Base-by-base conservation (phyloP, 768 basidiomycete genomes). In the Chalciporus sphaerocephalus region DNA sequence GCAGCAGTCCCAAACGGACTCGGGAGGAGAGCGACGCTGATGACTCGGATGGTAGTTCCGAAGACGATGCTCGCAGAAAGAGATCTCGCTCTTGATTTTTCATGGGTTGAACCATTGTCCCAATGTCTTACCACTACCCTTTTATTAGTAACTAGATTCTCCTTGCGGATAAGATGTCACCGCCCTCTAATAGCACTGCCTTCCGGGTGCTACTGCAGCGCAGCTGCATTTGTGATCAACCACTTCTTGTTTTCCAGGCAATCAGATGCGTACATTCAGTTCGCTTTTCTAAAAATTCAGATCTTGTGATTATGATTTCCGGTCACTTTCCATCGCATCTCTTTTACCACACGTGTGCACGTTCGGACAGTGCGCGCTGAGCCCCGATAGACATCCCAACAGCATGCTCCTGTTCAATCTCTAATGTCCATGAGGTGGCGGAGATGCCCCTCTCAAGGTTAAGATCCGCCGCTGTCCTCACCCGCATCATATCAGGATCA, bases 401-500 rank as follows among this genome's bases (percentile, higher is more conserved):
- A 46, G 88, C 75, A 61, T 87, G 83, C 51, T 85, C 64, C n/a
- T n/a, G 27, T 83, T 78, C 83, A 86, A 61, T n/a, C 38, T 34
- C n/a, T 47, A 10, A 22, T 42, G 13, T 30, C 28, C 13, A 30
- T 30, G 27, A 28, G 27, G 30, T 32, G 30, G 30, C 5, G 21
- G 23, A 32, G 25, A 21, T 55, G 7, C 20, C 4, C 40, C 11
- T n/a, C 33, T 17, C n/a, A n/a, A n/a, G n/a, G 11, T 11, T 17
- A 28, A 46, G 24, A 43, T 44, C 43, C 46, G 39, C 28, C 23
- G 7, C 24, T 16, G 39, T 46, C 13, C 17, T 18, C 12, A 67
- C 79, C 49, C 41, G 87, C 84, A 60, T 92, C 91, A 44, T n/a
- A 92, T 27, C 89, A 10, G 87, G n/a, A n/a, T 18, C 7, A 40